A percentile compares a stretch with the other conserved stretches of the same genome.
Conservation (phyloP, 2,329 filamentous ascomycete genomes). For the Microcyclospora pomicola region DNA sequence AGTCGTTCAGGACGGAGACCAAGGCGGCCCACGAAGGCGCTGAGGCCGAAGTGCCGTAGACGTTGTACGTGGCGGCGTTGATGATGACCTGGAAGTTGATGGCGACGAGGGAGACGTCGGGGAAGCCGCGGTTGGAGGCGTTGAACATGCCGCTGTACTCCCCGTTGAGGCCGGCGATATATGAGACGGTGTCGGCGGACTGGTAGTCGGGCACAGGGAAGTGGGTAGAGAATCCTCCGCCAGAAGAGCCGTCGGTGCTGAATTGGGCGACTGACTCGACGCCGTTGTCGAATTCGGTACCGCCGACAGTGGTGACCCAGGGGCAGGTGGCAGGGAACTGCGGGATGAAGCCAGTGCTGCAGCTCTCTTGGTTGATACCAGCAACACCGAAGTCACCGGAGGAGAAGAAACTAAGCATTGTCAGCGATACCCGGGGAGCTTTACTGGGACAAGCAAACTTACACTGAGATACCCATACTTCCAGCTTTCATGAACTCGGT, state of each 20-base stretch:
- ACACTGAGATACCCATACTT: conserved; percentile 45
- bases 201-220: conserved; percentile 29
- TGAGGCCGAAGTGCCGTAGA: conserved; percentile 37
- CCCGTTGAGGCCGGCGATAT: conserved; percentile 24
- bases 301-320: conserved; percentile 31
- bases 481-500: conserved; percentile 48
- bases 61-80: conserved; percentile 25
- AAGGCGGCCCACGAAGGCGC: conserved; percentile 35
- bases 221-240: conserved; percentile 25
- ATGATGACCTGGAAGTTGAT: conserved; percentile 13
- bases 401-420: conserved; percentile 31
- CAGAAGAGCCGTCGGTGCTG: conserved; percentile 22
- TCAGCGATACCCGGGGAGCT: no score
- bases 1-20: conserved; percentile 31
- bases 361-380: conserved; percentile 29
- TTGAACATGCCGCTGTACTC: conserved; percentile 32
- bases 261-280: conserved; percentile 34
- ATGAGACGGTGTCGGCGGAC: conserved; percentile 23
- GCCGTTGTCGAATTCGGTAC: conserved; percentile 30
- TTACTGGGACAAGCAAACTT: no score
- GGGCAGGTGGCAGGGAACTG: conserved; percentile 31
- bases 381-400: conserved; percentile 47
- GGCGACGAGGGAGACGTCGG: conserved; percentile 25
- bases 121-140: conserved; percentile 33
- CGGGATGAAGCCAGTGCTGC: conserved; percentile 27